Evolutionary conservation across 2,329 filamentous ascomycete species (phyloP).

Genomic region (Conoideocrella luteorostrata): DNA sequence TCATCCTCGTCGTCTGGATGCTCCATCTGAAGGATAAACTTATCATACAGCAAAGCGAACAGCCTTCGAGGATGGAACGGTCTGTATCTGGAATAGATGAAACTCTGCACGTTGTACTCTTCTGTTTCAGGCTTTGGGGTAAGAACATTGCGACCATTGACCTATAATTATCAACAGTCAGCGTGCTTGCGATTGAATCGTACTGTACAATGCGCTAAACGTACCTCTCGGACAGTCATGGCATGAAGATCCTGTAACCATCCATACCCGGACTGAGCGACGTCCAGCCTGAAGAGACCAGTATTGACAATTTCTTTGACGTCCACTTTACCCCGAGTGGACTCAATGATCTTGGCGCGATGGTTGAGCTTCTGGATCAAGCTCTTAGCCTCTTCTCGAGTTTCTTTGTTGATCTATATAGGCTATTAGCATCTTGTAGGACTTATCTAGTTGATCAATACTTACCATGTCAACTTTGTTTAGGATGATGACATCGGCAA

Average conservation of each 20-base stretch:
- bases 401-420: slow-evolving; percentile 32
- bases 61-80: slow-evolving; percentile 46
- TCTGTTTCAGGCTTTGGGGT: slow-evolving; percentile 65
- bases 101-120: slow-evolving; percentile 66
- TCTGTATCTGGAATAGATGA: slow-evolving; percentile 57
- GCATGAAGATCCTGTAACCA: slow-evolving; percentile 66
- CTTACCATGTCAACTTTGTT: slow-evolving; percentile 63
- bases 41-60: slow-evolving; percentile 38
- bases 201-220: not conserved
- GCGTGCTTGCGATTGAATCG: not conserved
- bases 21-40: slow-evolving; percentile 45
- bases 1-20: slow-evolving; percentile 29
- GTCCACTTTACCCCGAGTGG: slow-evolving; percentile 52
- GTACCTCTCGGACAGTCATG: slow-evolving; percentile 55
- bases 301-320: slow-evolving; percentile 61
- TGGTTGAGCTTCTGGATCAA: slow-evolving; percentile 60
- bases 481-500: slow-evolving; percentile 65
- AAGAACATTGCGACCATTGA: slow-evolving; percentile 43
- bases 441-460: not conserved
- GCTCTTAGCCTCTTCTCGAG: slow-evolving; percentile 39
- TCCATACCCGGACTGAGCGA: slow-evolving; percentile 57
- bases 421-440: not conserved
- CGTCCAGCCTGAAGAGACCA: slow-evolving; percentile 56
- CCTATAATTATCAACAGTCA: slow-evolving; percentile 16
- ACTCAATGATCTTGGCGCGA: slow-evolving; percentile 56